Base-by-base conservation (phyloP, 305 asterid species). In the Rubia peregrina region DNA sequence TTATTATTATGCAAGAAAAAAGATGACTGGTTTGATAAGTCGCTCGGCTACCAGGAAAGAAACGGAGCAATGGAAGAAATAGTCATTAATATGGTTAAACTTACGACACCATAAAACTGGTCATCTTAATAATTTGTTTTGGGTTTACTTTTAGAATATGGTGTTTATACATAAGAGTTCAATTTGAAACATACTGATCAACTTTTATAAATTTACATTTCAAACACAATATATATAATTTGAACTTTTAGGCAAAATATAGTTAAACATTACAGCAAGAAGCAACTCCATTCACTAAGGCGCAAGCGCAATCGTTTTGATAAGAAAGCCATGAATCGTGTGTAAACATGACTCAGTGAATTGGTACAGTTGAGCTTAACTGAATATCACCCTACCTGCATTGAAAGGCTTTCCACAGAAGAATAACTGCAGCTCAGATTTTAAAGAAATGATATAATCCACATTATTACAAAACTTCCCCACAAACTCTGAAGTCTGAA, bases 401-500 rank as follows among this genome's bases (percentile, higher is more conserved):
- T 17, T 51, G 22, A 51, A 6, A 51, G 57, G 57, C 21, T 16
- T 51, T 51, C 57, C 46, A 6, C 57, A 51, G 22, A 51, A 19
- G 14, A 42, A 57, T 42, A 42, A 65, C 6, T 4, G 33, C 26
- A 40, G 69, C 69, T 41, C 55, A 64, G n/a, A 7, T 61, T 44
- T 44, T 8, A 44, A 2, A 3, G 19, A 22, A 57, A 9, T 57
- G 6, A 57, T 21, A 22, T 8, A 16, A 57, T 9, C 62, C 62
- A 57, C 62, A 22, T 57, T 19, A 24, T 9, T 57, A 57, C 63
- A 57, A 22, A 57, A 62, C 13, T 1, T 62, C 24, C 48, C 30
- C 21, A 14, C 66, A 61, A 60, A 61, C 56, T n/a, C n/a, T n/a
- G n/a, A n/a, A n/a, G n/a, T 13, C 26, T 70, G 73, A 21, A 57